Conservation (phyloP, 2,329 filamentous ascomycete species). For the Alternaria ethzedia region DNA sequence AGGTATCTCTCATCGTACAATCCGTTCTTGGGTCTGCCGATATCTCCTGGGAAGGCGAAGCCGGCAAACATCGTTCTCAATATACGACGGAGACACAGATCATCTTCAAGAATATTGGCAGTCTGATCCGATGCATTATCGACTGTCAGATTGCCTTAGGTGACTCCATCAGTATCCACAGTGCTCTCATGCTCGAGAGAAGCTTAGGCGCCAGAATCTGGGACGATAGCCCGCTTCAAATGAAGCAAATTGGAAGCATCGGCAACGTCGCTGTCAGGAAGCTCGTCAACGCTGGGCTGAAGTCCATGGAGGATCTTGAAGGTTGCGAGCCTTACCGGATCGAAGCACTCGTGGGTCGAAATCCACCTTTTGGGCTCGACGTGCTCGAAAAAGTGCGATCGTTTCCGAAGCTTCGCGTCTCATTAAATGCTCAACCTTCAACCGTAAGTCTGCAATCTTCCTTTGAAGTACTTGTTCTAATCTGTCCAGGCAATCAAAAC, state of each 20-base stretch:
- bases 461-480: neutral
- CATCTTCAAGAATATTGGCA: constrained; percentile 72
- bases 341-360: constrained; percentile 76
- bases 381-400: constrained; percentile 67
- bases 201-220: constrained; percentile 77
- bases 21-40: constrained; percentile 72
- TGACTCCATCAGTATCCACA: constrained; percentile 72
- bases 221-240: constrained; percentile 81
- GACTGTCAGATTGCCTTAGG: constrained; percentile 69
- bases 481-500: constrained; percentile 25
- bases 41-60: constrained; percentile 59
- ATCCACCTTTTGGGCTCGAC: constrained; percentile 81
- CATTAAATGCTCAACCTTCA: constrained; percentile 58
- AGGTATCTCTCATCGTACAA: constrained; percentile 80
- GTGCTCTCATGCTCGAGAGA: constrained; percentile 77
- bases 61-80: constrained; percentile 61
- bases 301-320: constrained; percentile 73
- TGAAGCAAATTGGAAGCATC: constrained; percentile 82
- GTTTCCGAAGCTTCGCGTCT: constrained; percentile 73
- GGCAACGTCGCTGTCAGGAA: constrained; percentile 78
- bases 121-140: constrained; percentile 75
- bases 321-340: constrained; percentile 72
- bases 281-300: constrained; percentile 73
- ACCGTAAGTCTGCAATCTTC: constrained; percentile 33
- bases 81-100: constrained; percentile 66